Percentiles rank a stretch among this genome's conserved stretches.
phyloP scores from a whole-genome alignment of 2,329 filamentous ascomycete species.

The Fusarium tricinctum region DNA sequence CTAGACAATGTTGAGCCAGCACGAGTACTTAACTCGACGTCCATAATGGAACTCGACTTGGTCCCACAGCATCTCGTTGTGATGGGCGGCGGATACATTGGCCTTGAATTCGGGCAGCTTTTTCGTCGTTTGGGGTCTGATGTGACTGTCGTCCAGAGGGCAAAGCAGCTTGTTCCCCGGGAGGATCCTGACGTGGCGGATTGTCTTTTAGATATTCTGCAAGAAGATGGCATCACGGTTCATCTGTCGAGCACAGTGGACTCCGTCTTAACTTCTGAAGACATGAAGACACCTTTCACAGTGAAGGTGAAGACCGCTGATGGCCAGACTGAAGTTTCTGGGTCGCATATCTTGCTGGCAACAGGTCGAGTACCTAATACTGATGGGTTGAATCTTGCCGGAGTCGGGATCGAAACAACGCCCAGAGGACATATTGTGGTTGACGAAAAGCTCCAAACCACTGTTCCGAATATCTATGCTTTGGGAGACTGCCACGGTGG shows the following conservation, averaged over 20 bases:
- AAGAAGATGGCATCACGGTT: slow-evolving; percentile 62
- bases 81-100: slow-evolving; percentile 67
- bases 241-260: slow-evolving; percentile 54
- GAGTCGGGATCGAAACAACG: slow-evolving; percentile 58
- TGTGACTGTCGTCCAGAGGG: slow-evolving; percentile 64
- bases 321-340: slow-evolving; percentile 50
- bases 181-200: slow-evolving; percentile 65
- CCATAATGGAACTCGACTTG: slow-evolving; percentile 61
- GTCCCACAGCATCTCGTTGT: slow-evolving; percentile 65
- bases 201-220: slow-evolving; percentile 58
- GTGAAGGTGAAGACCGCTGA: slow-evolving; percentile 41
- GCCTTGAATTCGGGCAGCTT: slow-evolving; percentile 67
- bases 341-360: slow-evolving; percentile 65
- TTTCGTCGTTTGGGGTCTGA: slow-evolving; percentile 64
- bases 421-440: slow-evolving; percentile 60
- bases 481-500: slow-evolving; percentile 67
- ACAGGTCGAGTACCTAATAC: slow-evolving; percentile 66
- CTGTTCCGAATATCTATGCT: slow-evolving; percentile 59
- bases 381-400: slow-evolving; percentile 58
- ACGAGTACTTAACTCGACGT: slow-evolving; percentile 62
- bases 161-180: slow-evolving; percentile 57
- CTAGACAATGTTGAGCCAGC: slow-evolving; percentile 54
- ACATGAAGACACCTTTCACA: slow-evolving; percentile 29
- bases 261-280: slow-evolving; percentile 43
- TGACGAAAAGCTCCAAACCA: slow-evolving; percentile 61